phyloP scores from a whole-genome alignment of 2,329 filamentous ascomycete species.

The Sclerotinia subarctica region DNA sequence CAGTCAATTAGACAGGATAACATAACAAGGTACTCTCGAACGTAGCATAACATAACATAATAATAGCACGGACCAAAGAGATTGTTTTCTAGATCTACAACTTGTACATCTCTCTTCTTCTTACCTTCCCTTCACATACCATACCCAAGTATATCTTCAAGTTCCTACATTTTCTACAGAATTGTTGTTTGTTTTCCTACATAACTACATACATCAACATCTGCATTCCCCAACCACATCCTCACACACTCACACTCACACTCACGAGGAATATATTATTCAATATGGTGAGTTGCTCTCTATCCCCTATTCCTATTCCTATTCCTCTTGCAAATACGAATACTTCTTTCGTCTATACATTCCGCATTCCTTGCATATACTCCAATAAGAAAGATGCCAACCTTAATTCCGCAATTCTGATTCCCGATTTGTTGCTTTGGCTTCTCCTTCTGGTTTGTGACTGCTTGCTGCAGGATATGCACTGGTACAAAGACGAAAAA shows the following conservation, averaged over 20 bases:
- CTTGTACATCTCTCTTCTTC: constrained; percentile 1
- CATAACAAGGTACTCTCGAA: too few species aligned
- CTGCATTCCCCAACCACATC: too few species aligned
- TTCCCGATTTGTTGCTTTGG: neutral
- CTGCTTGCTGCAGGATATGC: neutral
- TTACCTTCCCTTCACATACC: neutral
- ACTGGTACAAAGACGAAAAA: neutral
- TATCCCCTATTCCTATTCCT: constrained; percentile 4
- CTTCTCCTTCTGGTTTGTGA: neutral
- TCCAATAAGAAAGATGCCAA: neutral
- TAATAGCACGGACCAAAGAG: constrained; percentile 8
- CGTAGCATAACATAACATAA: neutral
- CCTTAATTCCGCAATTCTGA: neutral
- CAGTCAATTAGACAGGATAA: too few species aligned
- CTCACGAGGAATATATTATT: neutral
- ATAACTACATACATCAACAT: neutral
- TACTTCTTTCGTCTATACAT: neutral
- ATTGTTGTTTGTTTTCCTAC: neutral
- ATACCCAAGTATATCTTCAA: neutral
- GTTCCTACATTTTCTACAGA: neutral
- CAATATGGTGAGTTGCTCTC: constrained; percentile 5
- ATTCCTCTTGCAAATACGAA: neutral
- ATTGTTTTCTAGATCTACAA: neutral
- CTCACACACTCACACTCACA: neutral
- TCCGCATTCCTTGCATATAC: constrained; percentile 10